Conservation (phyloP, 805 yeast genomes). For the Wickerhamiella australiensis region DNA sequence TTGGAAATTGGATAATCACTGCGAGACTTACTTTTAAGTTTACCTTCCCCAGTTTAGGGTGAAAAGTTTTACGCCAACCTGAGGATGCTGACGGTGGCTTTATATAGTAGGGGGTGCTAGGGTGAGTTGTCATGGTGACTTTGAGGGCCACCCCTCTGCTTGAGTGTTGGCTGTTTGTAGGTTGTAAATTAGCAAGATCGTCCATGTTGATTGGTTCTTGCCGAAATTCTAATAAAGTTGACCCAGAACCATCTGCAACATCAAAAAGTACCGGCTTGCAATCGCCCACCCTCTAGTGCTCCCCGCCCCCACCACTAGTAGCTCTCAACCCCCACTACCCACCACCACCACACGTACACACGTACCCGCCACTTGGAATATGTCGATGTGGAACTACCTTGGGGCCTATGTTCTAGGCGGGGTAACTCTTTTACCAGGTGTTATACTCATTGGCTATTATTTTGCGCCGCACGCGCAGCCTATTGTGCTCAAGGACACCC, state of each 20-base stretch:
- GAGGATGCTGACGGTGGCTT: background rate
- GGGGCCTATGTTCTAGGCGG: constrained; percentile 64
- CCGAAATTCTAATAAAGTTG: no score
- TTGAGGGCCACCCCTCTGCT: background rate
- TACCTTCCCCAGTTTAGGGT: background rate
- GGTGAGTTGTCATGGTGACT: background rate
- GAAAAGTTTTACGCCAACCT: background rate
- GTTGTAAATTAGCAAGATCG: no score
- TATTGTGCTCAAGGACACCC: constrained; percentile 17
- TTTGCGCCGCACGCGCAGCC: constrained; percentile 31
- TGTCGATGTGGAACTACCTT: constrained; percentile 24
- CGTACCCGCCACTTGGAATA: background rate
- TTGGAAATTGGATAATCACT: constrained; percentile 22
- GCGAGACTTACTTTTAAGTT: constrained; percentile 19
- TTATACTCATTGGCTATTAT: constrained; percentile 33
- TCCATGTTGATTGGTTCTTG: no score
- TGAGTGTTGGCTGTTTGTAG: no score
- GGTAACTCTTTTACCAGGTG: constrained; percentile 58
- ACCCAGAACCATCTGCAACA: no score
- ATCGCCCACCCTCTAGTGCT: no score
- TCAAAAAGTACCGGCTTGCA: no score
- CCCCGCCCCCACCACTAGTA: no score
- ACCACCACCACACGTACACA: background rate
- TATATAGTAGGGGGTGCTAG: background rate
- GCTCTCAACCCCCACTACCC: background rate